phyloP scores from a whole-genome alignment of 208 protist genomes.

The Jaenimonas drosophilae region DNA sequence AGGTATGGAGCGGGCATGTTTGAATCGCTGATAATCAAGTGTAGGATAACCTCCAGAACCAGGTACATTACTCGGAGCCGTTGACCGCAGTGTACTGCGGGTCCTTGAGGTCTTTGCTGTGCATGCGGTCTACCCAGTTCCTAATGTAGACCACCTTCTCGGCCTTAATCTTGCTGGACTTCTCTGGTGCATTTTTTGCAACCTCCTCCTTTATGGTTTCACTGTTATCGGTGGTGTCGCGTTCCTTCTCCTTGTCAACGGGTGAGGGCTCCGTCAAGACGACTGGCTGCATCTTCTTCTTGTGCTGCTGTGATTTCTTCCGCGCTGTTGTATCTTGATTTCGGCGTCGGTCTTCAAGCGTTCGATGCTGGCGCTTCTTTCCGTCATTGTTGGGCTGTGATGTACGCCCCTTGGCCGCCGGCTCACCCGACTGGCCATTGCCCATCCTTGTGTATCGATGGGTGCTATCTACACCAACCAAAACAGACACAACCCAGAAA shows the following conservation, averaged over 20 bases:
- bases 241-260: background rate
- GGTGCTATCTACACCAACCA: no score
- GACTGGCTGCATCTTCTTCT: background rate
- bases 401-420: no score
- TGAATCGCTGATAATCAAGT: background rate
- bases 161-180: background rate
- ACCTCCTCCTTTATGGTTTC: background rate
- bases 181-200: background rate
- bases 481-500: no score
- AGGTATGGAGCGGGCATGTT: background rate
- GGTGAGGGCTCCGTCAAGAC: background rate
- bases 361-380: no score
- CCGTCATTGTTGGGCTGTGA: no score
- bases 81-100: background rate
- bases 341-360: background rate
- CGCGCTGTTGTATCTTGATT: background rate
- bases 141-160: conserved; percentile 1
- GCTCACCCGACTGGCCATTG: no score
- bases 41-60: no score
- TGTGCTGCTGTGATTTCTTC: background rate
- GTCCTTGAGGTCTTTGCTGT: background rate
- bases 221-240: background rate
- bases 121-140: conserved; percentile 2
- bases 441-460: no score
- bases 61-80: no score